Evolutionary conservation across 2,329 filamentous ascomycete species (phyloP).

Genomic region (Fusarium phyllophilum): DNA sequence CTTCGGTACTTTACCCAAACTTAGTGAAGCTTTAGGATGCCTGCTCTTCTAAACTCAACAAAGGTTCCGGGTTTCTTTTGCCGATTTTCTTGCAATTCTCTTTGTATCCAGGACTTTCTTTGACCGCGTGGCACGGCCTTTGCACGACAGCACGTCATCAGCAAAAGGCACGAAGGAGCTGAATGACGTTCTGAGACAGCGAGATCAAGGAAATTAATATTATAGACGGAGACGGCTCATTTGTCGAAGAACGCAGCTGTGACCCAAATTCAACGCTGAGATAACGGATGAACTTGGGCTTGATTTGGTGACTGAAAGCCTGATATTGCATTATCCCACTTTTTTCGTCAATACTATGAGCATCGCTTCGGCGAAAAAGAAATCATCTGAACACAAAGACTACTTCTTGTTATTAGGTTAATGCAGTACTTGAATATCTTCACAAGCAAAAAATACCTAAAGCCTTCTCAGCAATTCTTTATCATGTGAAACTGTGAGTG

Average conservation of each 20-base stretch:
- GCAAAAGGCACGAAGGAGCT: background rate
- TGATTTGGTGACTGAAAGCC: background rate
- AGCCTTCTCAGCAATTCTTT: background rate
- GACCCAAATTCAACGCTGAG: background rate
- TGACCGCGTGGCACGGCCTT: background rate
- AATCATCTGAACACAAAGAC: background rate
- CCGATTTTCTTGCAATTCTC: too few relatives aligned
- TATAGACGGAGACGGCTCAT: background rate
- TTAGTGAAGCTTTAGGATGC: background rate
- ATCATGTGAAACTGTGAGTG: background rate
- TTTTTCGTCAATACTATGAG: background rate
- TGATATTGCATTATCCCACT: background rate
- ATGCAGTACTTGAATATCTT: background rate
- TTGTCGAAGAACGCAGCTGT: too few relatives aligned
- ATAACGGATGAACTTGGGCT: background rate
- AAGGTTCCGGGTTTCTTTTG: background rate
- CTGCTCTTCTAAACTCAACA: background rate
- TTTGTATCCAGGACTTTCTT: background rate
- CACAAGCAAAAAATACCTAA: background rate
- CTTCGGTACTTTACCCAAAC: background rate
- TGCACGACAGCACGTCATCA: slow-evolving; percentile 25
- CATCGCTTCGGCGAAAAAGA: background rate
- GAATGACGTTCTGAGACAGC: slow-evolving; percentile 11
- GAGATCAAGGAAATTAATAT: background rate
- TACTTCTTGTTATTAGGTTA: background rate